Percentiles rank a stretch among this genome's conserved stretches.
Conservation (phyloP, 495 filamentous ascomycete species). For the Glarea lozoyensis region DNA sequence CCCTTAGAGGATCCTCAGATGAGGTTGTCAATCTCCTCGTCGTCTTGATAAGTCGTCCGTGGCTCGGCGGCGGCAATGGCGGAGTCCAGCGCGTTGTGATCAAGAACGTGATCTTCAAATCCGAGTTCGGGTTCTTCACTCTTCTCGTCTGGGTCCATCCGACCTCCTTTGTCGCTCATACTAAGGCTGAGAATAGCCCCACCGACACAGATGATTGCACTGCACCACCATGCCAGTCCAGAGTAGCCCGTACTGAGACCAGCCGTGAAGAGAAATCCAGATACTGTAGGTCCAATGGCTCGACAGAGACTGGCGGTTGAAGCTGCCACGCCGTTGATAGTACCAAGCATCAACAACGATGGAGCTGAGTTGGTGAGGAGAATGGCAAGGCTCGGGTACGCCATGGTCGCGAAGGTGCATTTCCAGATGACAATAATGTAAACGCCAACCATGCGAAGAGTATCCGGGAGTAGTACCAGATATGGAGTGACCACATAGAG, state of each 20-base stretch:
- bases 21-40: constrained; percentile 4
- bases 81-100: constrained; percentile 15
- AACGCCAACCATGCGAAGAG: constrained; percentile 60
- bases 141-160: constrained; percentile 30
- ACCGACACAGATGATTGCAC: constrained; percentile 61
- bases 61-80: constrained; percentile 13
- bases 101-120: constrained; percentile 17
- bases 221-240: constrained; percentile 88
- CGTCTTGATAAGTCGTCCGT: not conserved
- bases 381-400: constrained; percentile 80
- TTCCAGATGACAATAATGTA: constrained; percentile 76
- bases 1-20: no score
- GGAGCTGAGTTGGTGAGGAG: constrained; percentile 79
- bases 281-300: constrained; percentile 80
- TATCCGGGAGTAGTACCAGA: constrained; percentile 68
- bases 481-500: constrained; percentile 86
- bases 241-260: constrained; percentile 74
- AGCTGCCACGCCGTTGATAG: constrained; percentile 87
- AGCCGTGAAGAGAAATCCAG: constrained; percentile 72
- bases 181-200: constrained; percentile 51
- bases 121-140: constrained; percentile 13
- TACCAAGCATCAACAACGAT: constrained; percentile 69
- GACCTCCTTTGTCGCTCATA: constrained; percentile 35
- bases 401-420: constrained; percentile 74
- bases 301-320: constrained; percentile 81